phyloP scores from a whole-genome alignment of 2,329 filamentous ascomycete species.

The Huntiella moniliformis region DNA sequence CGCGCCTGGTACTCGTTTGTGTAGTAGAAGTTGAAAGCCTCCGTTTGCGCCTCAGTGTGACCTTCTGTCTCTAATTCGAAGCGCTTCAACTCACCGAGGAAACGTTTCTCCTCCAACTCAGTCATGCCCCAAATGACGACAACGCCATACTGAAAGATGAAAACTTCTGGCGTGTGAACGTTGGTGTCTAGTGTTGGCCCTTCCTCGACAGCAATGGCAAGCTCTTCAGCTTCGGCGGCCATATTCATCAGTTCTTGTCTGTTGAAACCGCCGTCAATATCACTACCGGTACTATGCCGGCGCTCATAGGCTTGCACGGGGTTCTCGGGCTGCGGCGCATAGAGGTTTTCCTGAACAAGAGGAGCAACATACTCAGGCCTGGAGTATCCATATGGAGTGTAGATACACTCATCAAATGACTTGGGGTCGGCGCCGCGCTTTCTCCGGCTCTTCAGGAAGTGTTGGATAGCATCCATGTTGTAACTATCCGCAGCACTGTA shows the following conservation, averaged over 20 bases:
- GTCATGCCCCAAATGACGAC: slow-evolving; percentile 99
- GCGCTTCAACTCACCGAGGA: slow-evolving; percentile 82
- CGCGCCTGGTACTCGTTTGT: slow-evolving; percentile 92
- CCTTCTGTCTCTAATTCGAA: slow-evolving; percentile 84
- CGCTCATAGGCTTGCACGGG: slow-evolving; percentile 36
- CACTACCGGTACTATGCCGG: slow-evolving; percentile 58
- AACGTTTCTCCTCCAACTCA: slow-evolving; percentile 68
- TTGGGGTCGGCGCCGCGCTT: slow-evolving; percentile 74
- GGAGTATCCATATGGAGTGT: slow-evolving; percentile 76
- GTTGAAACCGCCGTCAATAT: slow-evolving; percentile 16
- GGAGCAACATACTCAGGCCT: slow-evolving; percentile 42
- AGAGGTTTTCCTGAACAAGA: slow-evolving; percentile 41
- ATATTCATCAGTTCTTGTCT: slow-evolving; percentile 8
- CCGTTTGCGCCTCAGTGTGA: slow-evolving; percentile 77
- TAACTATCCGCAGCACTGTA: slow-evolving; percentile 93
- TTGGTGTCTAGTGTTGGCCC: slow-evolving; percentile 63
- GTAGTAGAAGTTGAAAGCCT: slow-evolving; percentile 99
- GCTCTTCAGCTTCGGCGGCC: not conserved
- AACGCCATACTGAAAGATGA: slow-evolving; percentile 93
- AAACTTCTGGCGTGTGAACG: slow-evolving; percentile 84
- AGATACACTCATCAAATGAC: slow-evolving; percentile 92
- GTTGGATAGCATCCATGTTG: slow-evolving; percentile 73
- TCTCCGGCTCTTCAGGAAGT: slow-evolving; percentile 70
- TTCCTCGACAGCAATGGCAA: not conserved
- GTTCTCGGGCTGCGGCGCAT: slow-evolving; percentile 37